Evolutionary conservation across 139 green algal genomes (phyloP), one percentile per base, ranked within the genome.

Genomic region (Coelastrella sp.): DNA sequence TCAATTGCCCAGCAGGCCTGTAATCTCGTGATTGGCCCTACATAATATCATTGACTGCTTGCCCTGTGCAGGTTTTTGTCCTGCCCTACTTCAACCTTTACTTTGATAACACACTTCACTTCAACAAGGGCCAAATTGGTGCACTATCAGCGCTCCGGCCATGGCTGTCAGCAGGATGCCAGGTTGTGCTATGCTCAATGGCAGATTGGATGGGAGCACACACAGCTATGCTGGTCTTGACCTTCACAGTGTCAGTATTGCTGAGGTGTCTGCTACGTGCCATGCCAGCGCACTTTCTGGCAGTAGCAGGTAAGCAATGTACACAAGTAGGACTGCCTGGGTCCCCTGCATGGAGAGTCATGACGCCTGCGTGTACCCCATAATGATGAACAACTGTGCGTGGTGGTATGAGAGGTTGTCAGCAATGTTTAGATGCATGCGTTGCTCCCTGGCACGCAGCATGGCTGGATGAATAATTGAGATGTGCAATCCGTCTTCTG

Each of bases 61-160:
- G 3, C 4, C 32, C 76, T 82, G 13, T 60, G 76, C 80, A 86
- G 68, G 83, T 56, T 5, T 89, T 89, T 32, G 66, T 89, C 16
- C 83, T 89, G 56, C 90, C 90, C 5, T 93, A 90, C 74, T 82
- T 90, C 73, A 93, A 93, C 57, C 59, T 93, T 7, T 93, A 87
- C 61, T 91, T 91, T 54, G 59, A 76, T 8, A 32, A 61, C 59
- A 58, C 32, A 22, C 76, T 77, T 16, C 71, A 77, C 23, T 47
- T 77, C 71, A 77, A 22, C 71, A 77, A 84, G 16, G 73, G 76
- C 16, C 76, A 88, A 47, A 93, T 93, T 56, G 90, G 90, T 17
- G 47, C 91, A 5, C 80, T 93, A 10, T 73, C 84, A 13, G 90
- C 90, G 4, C 60, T 93, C 23, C 58, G 78, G 13, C 86, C 90